phyloP scores from a whole-genome alignment of 2,329 filamentous ascomycete species.

The Colletotrichum destructivum region DNA sequence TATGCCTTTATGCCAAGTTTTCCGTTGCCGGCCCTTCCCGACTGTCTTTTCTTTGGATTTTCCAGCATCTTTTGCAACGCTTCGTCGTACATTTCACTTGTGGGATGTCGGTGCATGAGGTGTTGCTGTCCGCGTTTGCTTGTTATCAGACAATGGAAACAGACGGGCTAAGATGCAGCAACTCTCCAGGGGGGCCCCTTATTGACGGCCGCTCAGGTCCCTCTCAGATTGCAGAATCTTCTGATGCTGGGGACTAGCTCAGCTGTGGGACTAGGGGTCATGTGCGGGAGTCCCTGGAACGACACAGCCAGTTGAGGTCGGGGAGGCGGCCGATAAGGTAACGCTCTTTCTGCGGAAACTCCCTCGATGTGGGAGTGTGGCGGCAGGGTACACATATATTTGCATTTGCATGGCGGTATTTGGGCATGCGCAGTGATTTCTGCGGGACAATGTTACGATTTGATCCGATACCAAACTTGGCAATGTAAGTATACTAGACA shows the following conservation, averaged over 20 bases:
- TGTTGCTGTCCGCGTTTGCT: conserved; percentile 35
- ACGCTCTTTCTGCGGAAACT: neutral
- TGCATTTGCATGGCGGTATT: conserved; percentile 35
- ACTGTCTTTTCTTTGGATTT: conserved; percentile 11
- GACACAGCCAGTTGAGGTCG: neutral
- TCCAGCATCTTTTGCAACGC: conserved; percentile 8
- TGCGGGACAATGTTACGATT: conserved; percentile 29
- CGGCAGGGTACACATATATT: neutral
- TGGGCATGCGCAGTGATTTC: conserved; percentile 20
- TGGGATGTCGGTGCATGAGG: conserved; percentile 1
- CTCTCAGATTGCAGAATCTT: conserved; percentile 44
- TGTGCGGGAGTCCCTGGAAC: conserved; percentile 12
- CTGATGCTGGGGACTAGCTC: conserved; percentile 41
- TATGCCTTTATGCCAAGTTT: conserved; percentile 1
- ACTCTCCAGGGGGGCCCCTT: conserved; percentile 35
- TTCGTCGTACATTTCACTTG: neutral
- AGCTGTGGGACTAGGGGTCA: conserved; percentile 12
- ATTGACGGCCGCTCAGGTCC: conserved; percentile 45
- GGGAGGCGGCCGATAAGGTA: neutral
- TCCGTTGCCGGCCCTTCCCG: conserved; percentile 1
- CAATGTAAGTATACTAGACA: conserved; percentile 33
- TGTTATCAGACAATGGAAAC: conserved; percentile 42
- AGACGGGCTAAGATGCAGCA: conserved; percentile 43
- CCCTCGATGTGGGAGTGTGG: neutral
- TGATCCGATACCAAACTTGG: conserved; percentile 38